Evolutionary conservation across 768 basidiomycete species (phyloP).

Genomic region (Mycena galopus): DNA sequence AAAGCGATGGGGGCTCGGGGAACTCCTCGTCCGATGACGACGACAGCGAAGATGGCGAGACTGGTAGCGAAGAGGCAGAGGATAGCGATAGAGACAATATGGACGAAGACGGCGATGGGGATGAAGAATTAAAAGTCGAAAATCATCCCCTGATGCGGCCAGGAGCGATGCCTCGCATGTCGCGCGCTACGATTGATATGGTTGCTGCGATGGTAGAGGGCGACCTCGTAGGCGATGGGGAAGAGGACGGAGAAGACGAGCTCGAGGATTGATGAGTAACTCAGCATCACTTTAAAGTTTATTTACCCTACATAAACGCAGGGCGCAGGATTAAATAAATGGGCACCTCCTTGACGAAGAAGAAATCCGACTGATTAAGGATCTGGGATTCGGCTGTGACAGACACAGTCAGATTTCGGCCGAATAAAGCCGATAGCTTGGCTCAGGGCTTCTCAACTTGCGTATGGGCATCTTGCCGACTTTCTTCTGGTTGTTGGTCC

Average conservation of each 20-base stretch:
- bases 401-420: no score
- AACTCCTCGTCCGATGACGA: slow-evolving; percentile 44
- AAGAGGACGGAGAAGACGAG: slow-evolving; percentile 65
- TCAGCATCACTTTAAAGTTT: neutral
- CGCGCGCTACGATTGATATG: slow-evolving; percentile 74
- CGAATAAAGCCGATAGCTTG: no score
- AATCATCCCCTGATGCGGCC: slow-evolving; percentile 74
- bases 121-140: slow-evolving; percentile 63
- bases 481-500: no score
- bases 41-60: slow-evolving; percentile 39
- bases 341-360: no score
- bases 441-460: no score
- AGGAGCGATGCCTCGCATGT: slow-evolving; percentile 78
- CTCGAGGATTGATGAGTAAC: slow-evolving; percentile 54
- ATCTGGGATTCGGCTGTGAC: neutral
- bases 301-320: neutral
- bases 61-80: slow-evolving; percentile 47
- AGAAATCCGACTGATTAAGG: neutral
- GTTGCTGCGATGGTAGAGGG: slow-evolving; percentile 72
- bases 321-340: neutral
- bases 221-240: slow-evolving; percentile 59
- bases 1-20: slow-evolving; percentile 50
- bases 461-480: no score
- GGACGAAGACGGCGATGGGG: slow-evolving; percentile 50
- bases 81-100: slow-evolving; percentile 47